Conservation (phyloP, 1,284 basidiomycete species). For the Microbotryum violaceum region DNA sequence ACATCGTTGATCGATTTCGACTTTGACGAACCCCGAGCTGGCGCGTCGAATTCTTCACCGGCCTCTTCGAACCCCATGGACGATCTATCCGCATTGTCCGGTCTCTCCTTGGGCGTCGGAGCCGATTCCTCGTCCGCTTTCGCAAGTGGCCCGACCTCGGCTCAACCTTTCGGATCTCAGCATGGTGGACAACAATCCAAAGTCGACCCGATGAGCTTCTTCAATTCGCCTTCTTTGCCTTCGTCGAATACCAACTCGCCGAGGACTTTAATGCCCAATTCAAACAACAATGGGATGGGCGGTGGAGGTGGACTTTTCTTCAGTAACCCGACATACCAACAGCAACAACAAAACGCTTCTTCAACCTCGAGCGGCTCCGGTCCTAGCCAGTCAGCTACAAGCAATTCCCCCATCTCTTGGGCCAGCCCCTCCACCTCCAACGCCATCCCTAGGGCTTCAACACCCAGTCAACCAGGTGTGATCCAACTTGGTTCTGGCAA, state of each 20-base stretch:
- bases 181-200: no score
- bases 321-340: conserved; percentile 23
- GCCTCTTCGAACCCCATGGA: conserved; percentile 25
- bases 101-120: conserved; percentile 24
- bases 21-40: conserved; percentile 25
- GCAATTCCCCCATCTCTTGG: neutral
- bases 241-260: neutral
- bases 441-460: neutral
- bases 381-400: neutral
- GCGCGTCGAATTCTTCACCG: neutral
- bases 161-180: no score
- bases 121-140: neutral
- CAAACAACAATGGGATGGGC: neutral
- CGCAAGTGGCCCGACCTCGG: neutral
- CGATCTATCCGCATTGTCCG: conserved; percentile 23
- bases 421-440: neutral
- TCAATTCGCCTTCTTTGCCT: conserved; percentile 1
- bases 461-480: neutral
- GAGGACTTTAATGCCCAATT: neutral
- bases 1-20: conserved; percentile 36
- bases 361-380: neutral
- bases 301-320: conserved; percentile 20
- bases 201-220: conserved; percentile 3
- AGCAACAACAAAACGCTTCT: neutral
- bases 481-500: neutral